These are phyloP conservation scores for Cladosporium austrohemisphaericum DNA, from an alignment of 2,329 filamentous ascomycete genomes.

Conservation along the genomic window DNA sequence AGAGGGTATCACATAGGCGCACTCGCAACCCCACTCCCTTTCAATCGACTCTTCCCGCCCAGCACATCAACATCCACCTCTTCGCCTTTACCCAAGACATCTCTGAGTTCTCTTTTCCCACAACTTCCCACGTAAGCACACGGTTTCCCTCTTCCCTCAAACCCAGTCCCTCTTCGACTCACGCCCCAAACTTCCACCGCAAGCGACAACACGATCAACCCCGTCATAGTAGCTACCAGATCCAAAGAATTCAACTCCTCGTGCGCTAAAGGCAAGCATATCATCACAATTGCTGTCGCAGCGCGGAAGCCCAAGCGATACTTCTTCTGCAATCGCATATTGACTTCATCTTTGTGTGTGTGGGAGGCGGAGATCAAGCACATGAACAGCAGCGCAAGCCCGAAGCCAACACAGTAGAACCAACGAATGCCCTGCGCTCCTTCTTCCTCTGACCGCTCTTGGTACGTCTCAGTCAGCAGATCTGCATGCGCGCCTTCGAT, in stretches of 20 bases:
- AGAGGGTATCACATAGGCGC: slow-evolving; percentile 54
- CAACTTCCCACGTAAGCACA: slow-evolving; percentile 29
- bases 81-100: not conserved
- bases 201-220: slow-evolving; percentile 35
- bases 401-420: slow-evolving; percentile 63
- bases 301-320: slow-evolving; percentile 52
- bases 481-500: slow-evolving; percentile 46
- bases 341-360: slow-evolving; percentile 51
- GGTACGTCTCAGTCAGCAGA: slow-evolving; percentile 51
- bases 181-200: slow-evolving; percentile 33
- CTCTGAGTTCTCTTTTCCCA: slow-evolving; percentile 38
- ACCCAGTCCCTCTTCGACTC: slow-evolving; percentile 20
- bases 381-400: slow-evolving; percentile 54
- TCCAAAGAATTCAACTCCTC: slow-evolving; percentile 36
- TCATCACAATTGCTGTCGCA: slow-evolving; percentile 49
- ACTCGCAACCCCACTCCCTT: not conserved
- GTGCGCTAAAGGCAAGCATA: slow-evolving; percentile 50
- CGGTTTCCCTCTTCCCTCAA: slow-evolving; percentile 18
- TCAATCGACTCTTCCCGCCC: not conserved
- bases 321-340: slow-evolving; percentile 49
- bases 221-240: slow-evolving; percentile 39
- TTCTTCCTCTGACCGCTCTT: slow-evolving; percentile 47
- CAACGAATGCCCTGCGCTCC: slow-evolving; percentile 54
- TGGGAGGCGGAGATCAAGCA: slow-evolving; percentile 53
- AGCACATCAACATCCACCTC: slow-evolving; percentile 7